Evolutionary conservation across 768 basidiomycete species (phyloP).

Genomic region (Leccinellum luteum): DNA sequence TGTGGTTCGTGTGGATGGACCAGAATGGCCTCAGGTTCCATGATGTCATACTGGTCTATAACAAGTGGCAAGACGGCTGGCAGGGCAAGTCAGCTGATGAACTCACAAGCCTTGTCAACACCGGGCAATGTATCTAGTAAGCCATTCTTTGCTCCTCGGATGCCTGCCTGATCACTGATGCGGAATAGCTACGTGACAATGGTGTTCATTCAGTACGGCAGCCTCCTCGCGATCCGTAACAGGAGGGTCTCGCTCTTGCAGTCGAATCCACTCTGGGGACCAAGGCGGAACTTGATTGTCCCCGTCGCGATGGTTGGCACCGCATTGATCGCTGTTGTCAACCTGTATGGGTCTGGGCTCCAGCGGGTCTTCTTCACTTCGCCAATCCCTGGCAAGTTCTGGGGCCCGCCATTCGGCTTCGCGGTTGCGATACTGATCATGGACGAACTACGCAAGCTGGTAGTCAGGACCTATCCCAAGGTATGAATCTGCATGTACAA

Average conservation of each 20-base stretch:
- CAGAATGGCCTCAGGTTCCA: slow-evolving; percentile 38
- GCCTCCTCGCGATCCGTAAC: slow-evolving; percentile 42
- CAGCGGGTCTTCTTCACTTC: slow-evolving; percentile 42
- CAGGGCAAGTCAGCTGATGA: slow-evolving; percentile 30
- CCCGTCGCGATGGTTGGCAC: slow-evolving; percentile 39
- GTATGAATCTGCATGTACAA: slow-evolving; percentile 16
- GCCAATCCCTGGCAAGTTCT: slow-evolving; percentile 46
- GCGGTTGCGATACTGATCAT: slow-evolving; percentile 39
- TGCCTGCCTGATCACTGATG: not conserved
- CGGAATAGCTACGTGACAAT: slow-evolving; percentile 44
- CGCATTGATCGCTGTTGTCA: slow-evolving; percentile 41
- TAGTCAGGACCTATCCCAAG: slow-evolving; percentile 44
- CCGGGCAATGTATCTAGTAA: slow-evolving; percentile 47
- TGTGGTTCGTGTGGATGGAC: slow-evolving; percentile 40
- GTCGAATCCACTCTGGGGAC: slow-evolving; percentile 47
- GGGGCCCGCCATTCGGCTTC: slow-evolving; percentile 46
- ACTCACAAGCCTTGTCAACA: slow-evolving; percentile 35
- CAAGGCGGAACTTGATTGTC: slow-evolving; percentile 41
- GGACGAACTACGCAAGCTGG: slow-evolving; percentile 45
- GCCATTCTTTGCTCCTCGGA: slow-evolving; percentile 8
- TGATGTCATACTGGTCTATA: slow-evolving; percentile 40
- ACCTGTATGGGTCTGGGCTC: slow-evolving; percentile 45
- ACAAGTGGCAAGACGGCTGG: slow-evolving; percentile 39
- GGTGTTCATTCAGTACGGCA: slow-evolving; percentile 46
- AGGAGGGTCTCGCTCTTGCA: slow-evolving; percentile 42